Evolutionary conservation across 495 filamentous ascomycete species (phyloP).

Genomic region (Neurospora sp.): DNA sequence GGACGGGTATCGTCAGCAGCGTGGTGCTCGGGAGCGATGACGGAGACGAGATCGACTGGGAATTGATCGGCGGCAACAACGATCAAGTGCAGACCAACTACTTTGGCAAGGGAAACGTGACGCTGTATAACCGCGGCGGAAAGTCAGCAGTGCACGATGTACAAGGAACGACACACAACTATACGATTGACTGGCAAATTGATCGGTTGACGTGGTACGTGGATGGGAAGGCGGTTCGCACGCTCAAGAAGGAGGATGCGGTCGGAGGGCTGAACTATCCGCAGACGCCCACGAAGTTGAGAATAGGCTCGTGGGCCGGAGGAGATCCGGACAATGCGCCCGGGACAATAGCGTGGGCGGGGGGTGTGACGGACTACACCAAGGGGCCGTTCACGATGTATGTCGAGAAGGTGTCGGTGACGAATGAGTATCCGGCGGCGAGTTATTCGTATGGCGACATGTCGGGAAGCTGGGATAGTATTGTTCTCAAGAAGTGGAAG

Average conservation of each 20-base stretch:
- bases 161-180: constrained; percentile 61
- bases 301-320: constrained; percentile 73
- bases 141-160: constrained; percentile 49
- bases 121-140: constrained; percentile 59
- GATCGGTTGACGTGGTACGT: constrained; percentile 67
- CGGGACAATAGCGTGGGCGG: constrained; percentile 81
- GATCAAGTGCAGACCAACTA: constrained; percentile 77
- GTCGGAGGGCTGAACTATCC: constrained; percentile 60
- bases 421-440: constrained; percentile 59
- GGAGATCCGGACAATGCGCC: constrained; percentile 58
- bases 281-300: constrained; percentile 76
- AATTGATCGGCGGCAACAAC: constrained; percentile 56
- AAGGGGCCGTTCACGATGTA: constrained; percentile 74
- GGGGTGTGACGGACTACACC: constrained; percentile 62
- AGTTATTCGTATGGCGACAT: constrained; percentile 61
- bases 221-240: constrained; percentile 57
- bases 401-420: constrained; percentile 57
- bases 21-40: constrained; percentile 79
- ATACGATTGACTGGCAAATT: constrained; percentile 74
- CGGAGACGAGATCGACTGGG: constrained; percentile 90
- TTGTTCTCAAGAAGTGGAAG: constrained; percentile 21
- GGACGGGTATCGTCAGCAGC: constrained; percentile 64
- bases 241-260: constrained; percentile 48
- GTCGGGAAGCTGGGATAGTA: constrained; percentile 58
- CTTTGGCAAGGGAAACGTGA: constrained; percentile 81